These are phyloP conservation scores for Aphanomyces invadans DNA, from an alignment of 352 stramenopile genomes.

Conservation along the genomic window DNA sequence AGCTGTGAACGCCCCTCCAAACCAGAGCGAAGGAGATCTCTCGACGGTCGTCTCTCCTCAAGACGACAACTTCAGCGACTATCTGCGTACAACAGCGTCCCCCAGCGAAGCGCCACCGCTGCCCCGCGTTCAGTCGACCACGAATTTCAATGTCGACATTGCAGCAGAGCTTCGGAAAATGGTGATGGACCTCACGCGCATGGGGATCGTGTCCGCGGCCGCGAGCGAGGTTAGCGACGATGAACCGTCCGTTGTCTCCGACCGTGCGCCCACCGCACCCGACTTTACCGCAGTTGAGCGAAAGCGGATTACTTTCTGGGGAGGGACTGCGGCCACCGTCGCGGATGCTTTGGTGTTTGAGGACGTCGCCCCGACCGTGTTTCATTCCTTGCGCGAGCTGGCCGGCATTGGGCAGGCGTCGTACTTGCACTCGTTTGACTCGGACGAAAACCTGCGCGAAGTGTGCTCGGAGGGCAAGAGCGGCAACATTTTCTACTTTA, in stretches of 20 bases:
- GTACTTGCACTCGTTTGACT: conserved; percentile 66
- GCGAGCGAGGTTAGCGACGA: not conserved
- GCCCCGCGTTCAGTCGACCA: not conserved
- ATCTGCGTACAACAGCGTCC: not conserved
- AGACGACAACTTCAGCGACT: not conserved
- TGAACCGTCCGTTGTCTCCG: no score
- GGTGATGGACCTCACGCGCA: conserved; percentile 79
- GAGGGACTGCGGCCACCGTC: conserved; percentile 41
- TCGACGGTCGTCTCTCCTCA: not conserved
- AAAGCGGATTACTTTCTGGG: conserved; percentile 60
- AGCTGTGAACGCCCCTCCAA: conserved; percentile 26
- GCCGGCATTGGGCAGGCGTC: conserved; percentile 65
- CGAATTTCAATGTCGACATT: conserved; percentile 38
- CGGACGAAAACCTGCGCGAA: conserved; percentile 55
- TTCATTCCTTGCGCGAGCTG: conserved; percentile 59
- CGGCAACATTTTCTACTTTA: conserved; percentile 86
- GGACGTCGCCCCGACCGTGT: conserved; percentile 71
- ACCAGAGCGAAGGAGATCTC: not conserved
- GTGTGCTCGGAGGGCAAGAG: conserved; percentile 74
- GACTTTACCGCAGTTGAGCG: conserved; percentile 65
- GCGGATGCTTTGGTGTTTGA: conserved; percentile 49
- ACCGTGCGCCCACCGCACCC: conserved; percentile 32
- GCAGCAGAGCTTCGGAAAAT: conserved; percentile 73
- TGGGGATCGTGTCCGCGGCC: conserved; percentile 44
- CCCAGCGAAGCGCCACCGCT: not conserved